phyloP scores from a whole-genome alignment of 2,329 filamentous ascomycete genomes.

The Capronia coronata region DNA sequence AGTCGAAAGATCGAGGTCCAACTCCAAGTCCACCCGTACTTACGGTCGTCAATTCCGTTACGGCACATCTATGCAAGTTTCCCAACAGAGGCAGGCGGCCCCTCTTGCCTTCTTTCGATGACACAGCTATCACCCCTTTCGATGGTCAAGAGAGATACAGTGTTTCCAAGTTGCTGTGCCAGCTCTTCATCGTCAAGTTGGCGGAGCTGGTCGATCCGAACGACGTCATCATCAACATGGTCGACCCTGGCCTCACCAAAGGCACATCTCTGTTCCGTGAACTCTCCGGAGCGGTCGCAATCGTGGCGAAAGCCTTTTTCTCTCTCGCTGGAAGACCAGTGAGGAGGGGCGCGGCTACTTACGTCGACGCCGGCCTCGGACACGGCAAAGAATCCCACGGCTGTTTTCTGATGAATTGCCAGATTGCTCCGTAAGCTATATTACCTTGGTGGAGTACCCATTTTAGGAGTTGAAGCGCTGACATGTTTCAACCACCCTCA shows the following conservation, averaged over 20 bases:
- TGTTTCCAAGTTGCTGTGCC: constrained; percentile 32
- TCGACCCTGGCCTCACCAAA: constrained; percentile 42
- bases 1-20: constrained; percentile 5
- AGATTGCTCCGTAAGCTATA: constrained; percentile 41
- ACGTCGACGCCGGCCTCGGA: constrained; percentile 42
- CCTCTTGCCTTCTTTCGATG: constrained; percentile 31
- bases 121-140: constrained; percentile 24
- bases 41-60: constrained; percentile 24
- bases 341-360: constrained; percentile 42
- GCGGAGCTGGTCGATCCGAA: constrained; percentile 35
- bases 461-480: constrained; percentile 30
- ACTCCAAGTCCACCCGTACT: background rate
- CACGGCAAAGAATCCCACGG: constrained; percentile 49
- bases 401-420: constrained; percentile 46
- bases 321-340: constrained; percentile 10
- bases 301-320: constrained; percentile 26
- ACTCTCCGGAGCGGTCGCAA: constrained; percentile 6
- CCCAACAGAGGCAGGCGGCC: constrained; percentile 16
- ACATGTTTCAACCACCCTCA: constrained; percentile 25
- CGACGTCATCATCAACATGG: constrained; percentile 43
- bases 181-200: constrained; percentile 36
- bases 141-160: constrained; percentile 26
- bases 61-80: constrained; percentile 21
- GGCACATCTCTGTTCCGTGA: constrained; percentile 41
- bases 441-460: background rate